Evolutionary conservation across 371 early-diverging fungal species (phyloP), one percentile per base, ranked within the genome.

Genomic region (Rhizomucor pusillus): DNA sequence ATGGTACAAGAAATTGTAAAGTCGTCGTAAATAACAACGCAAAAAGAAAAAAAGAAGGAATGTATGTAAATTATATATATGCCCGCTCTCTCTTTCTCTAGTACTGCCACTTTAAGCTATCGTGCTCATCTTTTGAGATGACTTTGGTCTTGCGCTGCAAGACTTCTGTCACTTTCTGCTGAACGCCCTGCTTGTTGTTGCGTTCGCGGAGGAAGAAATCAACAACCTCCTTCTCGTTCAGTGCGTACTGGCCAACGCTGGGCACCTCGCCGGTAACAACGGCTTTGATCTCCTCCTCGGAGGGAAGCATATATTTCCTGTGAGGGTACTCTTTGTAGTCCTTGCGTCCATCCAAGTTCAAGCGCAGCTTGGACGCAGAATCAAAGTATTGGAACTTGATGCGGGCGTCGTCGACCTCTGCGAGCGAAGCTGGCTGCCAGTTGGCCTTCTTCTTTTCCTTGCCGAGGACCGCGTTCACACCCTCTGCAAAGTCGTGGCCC

Each of bases 401-500:
- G 50, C 73, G 62, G 9, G 63, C 56, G 18, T 81, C 70, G 20
- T 88, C 69, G 1, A 88, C 82, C 0, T 66, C 75, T 3, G 62
- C 64, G 4, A 89, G 52, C 3, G 79, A 64, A 0, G 79, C 56
- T 3, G 95, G 95, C 11, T 84, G 47, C 97, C 97, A 98, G 35
- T 81, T 57, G 2, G 95, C 87, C 24, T 53, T 50, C 2, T 68
- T 51, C 7, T 77, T 60, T 61, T 89, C 88, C 53, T 79, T 78
- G 33, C 93, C 78, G 54, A 98, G 75, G 29, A 77, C 73, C 9
- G 92, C 84, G 19, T 68, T 84, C 9, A 97, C 94, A 24, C 97
- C 97, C 76, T 94, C 94, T 47, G 75, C 63, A 60, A 98, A 93
- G 62, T 97, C 98, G 45, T 87, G 87, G 2, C 80, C 87, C 19